These are phyloP conservation scores for Trichoderma semiorbis DNA, from an alignment of 2,329 filamentous ascomycete genomes.

Conservation along the genomic window DNA sequence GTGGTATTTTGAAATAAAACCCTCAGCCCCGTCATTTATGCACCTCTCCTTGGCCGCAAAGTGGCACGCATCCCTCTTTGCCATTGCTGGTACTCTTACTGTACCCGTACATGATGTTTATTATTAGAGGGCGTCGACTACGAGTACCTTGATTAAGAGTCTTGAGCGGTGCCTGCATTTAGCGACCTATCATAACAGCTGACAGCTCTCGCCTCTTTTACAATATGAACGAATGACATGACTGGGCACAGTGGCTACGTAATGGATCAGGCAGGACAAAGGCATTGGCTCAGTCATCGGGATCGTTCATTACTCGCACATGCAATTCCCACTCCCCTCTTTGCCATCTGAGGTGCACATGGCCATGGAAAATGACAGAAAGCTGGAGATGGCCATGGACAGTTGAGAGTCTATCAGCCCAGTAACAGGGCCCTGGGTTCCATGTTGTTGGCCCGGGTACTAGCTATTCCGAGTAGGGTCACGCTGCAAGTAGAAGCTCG, in stretches of 20 bases:
- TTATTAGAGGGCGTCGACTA: not conserved
- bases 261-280: not conserved
- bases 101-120: not conserved
- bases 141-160: not conserved
- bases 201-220: not conserved
- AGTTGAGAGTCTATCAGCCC: not conserved
- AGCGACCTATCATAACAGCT: slow-evolving; percentile 1
- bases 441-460: not conserved
- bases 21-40: not conserved
- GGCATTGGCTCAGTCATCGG: not conserved
- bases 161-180: slow-evolving; percentile 5
- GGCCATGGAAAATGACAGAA: not conserved
- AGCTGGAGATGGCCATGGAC: not conserved
- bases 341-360: not conserved
- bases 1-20: not conserved
- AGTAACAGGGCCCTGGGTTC: not conserved
- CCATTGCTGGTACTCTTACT: no score
- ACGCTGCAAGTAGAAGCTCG: not conserved
- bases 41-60: not conserved
- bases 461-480: not conserved
- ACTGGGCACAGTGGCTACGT: not conserved
- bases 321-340: not conserved
- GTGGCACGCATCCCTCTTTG: not conserved
- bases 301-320: slow-evolving; percentile 1
- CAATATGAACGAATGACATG: not conserved